These are phyloP conservation scores for Stagonosporopsis vannaccii DNA, from an alignment of 2,329 filamentous ascomycete genomes.

Conservation along the genomic window DNA sequence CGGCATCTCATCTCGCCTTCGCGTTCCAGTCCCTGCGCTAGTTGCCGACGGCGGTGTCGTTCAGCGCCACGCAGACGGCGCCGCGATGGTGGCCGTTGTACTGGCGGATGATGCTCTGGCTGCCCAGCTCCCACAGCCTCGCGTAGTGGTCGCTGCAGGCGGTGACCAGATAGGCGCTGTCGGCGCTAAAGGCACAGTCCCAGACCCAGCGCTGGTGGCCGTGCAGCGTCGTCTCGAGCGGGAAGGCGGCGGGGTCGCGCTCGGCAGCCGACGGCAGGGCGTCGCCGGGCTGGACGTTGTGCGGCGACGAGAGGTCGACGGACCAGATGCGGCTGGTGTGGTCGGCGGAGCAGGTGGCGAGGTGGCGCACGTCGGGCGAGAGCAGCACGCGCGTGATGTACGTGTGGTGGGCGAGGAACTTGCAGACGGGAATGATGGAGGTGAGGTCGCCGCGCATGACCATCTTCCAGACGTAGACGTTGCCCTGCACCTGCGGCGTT, in stretches of 20 bases:
- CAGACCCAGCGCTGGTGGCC: slow-evolving; percentile 96
- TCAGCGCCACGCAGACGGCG: slow-evolving; percentile 89
- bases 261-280: slow-evolving; percentile 44
- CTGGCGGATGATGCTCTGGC: slow-evolving; percentile 88
- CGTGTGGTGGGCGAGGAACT: slow-evolving; percentile 88
- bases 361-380: slow-evolving; percentile 90
- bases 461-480: slow-evolving; percentile 97
- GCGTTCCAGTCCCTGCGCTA: slow-evolving; percentile 13
- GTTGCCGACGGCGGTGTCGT: slow-evolving; percentile 66
- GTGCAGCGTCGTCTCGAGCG: slow-evolving; percentile 84
- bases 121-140: slow-evolving; percentile 85
- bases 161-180: slow-evolving; percentile 91
- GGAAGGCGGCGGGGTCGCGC: slow-evolving; percentile 66
- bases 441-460: slow-evolving; percentile 83
- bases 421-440: slow-evolving; percentile 83
- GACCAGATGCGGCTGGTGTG: slow-evolving; percentile 98
- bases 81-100: slow-evolving; percentile 95
- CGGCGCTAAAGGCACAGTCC: slow-evolving; percentile 95
- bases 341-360: slow-evolving; percentile 92
- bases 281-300: slow-evolving; percentile 44
- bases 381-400: slow-evolving; percentile 93
- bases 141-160: slow-evolving; percentile 95
- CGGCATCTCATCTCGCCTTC: no score
- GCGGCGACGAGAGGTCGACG: slow-evolving; percentile 64
- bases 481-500: slow-evolving; percentile 67